Base-by-base conservation (phyloP, 176 grass and related monocot species). In the Poa annua region DNA sequence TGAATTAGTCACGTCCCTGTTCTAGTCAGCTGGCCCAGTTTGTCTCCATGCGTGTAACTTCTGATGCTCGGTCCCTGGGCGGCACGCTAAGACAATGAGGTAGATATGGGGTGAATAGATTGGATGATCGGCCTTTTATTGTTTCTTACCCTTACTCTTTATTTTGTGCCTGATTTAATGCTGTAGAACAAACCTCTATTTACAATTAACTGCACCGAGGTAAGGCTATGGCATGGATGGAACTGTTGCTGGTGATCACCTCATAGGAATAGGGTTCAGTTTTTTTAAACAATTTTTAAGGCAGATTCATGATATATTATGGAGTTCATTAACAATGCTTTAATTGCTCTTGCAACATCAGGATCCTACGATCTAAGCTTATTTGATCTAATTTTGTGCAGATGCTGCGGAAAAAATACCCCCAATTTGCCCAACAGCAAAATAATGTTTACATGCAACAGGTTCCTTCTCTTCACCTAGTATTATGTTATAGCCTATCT, bases 361-460 rank as follows among this genome's bases (percentile, higher is more conserved):
- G 64, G 19, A 81, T 53, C 19, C 14, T 5, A 68, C 57, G 16
- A 77, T 52, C n/a, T 71, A 48, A 86, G 19, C 71, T 74, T 81
- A 35, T 51, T 52, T 54, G 3, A 6, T 72, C 60, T 77, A 53
- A 54, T 39, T 82, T 74, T 77, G 70, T 82, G 65, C 89, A 99
- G 97, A 86, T 88, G 35, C 79, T 99, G 88, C 87, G 97, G 25
- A 99, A 96, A 90, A 99, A 99, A 68, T 99, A 88, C 85, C 97
- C 97, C 7, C 93, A 99, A 64, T 99, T 99, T 94, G 93, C 97
- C 2, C 89, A 96, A 63, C 97, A 96, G 65, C 97, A 99, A 49
- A 99, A 99, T 92, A 94, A 92, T 74, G 87, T 91, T 83, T 99
- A 99, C 86, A 99, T 99, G 97, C 97, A 99, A 84, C 97, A 99